Conservation (phyloP, 2,329 filamentous ascomycete genomes). For the Juglanconis oblonga region DNA sequence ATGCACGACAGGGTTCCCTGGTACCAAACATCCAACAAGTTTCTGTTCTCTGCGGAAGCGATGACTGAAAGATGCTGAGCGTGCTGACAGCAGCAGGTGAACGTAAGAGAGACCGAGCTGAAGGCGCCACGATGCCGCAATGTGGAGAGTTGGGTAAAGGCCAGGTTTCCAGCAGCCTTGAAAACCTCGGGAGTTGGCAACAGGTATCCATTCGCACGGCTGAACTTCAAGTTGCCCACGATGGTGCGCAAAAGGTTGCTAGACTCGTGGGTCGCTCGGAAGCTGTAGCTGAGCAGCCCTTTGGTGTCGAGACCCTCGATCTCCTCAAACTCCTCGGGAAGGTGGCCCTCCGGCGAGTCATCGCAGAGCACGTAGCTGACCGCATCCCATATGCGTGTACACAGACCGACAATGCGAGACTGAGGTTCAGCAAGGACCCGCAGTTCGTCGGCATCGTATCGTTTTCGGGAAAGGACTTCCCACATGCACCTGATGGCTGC, state of each 20-base stretch:
- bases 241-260: slow-evolving; percentile 71
- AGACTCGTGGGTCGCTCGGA: slow-evolving; percentile 90
- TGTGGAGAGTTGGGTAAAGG: slow-evolving; percentile 78
- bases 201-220: slow-evolving; percentile 40
- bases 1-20: slow-evolving; percentile 68
- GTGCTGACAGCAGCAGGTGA: slow-evolving; percentile 73
- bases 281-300: slow-evolving; percentile 89
- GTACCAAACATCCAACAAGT: slow-evolving; percentile 68
- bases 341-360: slow-evolving; percentile 88
- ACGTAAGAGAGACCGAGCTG: slow-evolving; percentile 87
- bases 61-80: slow-evolving; percentile 43
- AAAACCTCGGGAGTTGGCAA: slow-evolving; percentile 55
- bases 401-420: slow-evolving; percentile 54
- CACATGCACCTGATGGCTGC: slow-evolving; percentile 62
- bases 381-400: slow-evolving; percentile 70
- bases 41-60: slow-evolving; percentile 31
- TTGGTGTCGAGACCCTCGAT: slow-evolving; percentile 75
- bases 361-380: slow-evolving; percentile 81
- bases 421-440: slow-evolving; percentile 42
- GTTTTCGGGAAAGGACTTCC: slow-evolving; percentile 44
- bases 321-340: slow-evolving; percentile 73
- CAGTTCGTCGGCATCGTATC: slow-evolving; percentile 36
- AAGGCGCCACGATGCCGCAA: slow-evolving; percentile 90
- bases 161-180: slow-evolving; percentile 65
- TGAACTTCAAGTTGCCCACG: slow-evolving; percentile 50